Conservation (phyloP, 1,139 yeast species). For the Saccharomyces hybrid region DNA sequence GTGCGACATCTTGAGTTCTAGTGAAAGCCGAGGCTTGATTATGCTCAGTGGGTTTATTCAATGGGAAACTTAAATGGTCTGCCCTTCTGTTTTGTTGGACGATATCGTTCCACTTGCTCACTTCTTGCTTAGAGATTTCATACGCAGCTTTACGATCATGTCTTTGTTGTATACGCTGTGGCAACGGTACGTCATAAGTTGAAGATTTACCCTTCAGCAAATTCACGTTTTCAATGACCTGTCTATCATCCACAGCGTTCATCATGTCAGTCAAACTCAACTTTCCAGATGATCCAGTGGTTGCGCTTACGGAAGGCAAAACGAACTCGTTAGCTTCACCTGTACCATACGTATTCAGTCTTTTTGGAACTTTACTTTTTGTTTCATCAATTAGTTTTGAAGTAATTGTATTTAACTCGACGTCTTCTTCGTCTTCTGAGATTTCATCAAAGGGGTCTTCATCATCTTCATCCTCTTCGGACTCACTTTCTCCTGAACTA, state of each 20-base stretch:
- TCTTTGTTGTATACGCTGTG: conserved; percentile 76
- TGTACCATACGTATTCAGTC: conserved; percentile 39
- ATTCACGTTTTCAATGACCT: conserved; percentile 42
- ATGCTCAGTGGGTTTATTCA: conserved; percentile 36
- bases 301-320: conserved; percentile 41
- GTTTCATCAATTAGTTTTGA: conserved; percentile 29
- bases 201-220: conserved; percentile 40
- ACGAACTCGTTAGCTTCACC: conserved; percentile 63
- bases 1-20: conserved; percentile 40
- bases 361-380: conserved; percentile 37
- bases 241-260: conserved; percentile 47
- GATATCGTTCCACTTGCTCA: conserved; percentile 80
- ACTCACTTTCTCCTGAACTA: conserved; percentile 25
- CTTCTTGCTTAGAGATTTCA: conserved; percentile 78
- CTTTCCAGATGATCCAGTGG: conserved; percentile 38
- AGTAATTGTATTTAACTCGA: conserved; percentile 34
- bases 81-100: conserved; percentile 75
- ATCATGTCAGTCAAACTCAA: conserved; percentile 72
- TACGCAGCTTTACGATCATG: conserved; percentile 87
- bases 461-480: conserved; percentile 23
- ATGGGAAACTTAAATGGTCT: conserved; percentile 69
- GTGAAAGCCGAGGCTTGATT: conserved; percentile 50
- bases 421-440: conserved; percentile 34
- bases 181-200: conserved; percentile 71
- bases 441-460: conserved; percentile 34